Conservation (phyloP, 768 basidiomycete genomes). For the Gyrodon lividus region DNA sequence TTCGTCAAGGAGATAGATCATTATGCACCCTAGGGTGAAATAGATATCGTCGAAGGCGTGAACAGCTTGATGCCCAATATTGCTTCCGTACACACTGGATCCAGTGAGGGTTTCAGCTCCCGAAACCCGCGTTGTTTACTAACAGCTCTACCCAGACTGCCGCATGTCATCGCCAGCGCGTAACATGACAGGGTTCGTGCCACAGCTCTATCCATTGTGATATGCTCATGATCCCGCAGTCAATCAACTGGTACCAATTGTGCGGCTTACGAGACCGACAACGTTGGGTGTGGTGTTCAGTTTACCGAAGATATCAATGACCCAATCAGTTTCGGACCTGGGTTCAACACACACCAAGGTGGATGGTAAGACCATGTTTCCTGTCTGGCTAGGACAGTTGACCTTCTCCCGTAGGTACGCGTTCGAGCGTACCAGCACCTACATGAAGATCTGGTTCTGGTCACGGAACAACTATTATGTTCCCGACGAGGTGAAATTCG, state of each 20-base stretch:
- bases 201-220: neutral
- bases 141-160: constrained; percentile 16
- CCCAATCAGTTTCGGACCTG: constrained; percentile 17
- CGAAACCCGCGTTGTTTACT: neutral
- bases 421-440: constrained; percentile 31
- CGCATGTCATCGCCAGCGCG: constrained; percentile 13
- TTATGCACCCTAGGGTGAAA: constrained; percentile 32
- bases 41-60: constrained; percentile 52
- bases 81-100: constrained; percentile 29
- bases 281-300: constrained; percentile 21
- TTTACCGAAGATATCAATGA: constrained; percentile 9
- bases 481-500: constrained; percentile 25
- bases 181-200: constrained; percentile 20
- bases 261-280: constrained; percentile 21
- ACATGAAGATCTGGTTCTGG: constrained; percentile 48
- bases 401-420: constrained; percentile 37
- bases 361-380: constrained; percentile 33
- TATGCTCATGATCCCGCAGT: constrained; percentile 9
- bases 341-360: constrained; percentile 34
- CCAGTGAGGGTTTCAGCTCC: constrained; percentile 14
- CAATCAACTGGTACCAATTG: constrained; percentile 14
- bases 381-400: neutral
- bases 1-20: neutral
- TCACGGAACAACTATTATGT: constrained; percentile 26
- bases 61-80: constrained; percentile 38